Evolutionary conservation across 352 stramenopile species (phyloP), one percentile per base, ranked within the genome.

Genomic region (Globisporangium acanthophoron): DNA sequence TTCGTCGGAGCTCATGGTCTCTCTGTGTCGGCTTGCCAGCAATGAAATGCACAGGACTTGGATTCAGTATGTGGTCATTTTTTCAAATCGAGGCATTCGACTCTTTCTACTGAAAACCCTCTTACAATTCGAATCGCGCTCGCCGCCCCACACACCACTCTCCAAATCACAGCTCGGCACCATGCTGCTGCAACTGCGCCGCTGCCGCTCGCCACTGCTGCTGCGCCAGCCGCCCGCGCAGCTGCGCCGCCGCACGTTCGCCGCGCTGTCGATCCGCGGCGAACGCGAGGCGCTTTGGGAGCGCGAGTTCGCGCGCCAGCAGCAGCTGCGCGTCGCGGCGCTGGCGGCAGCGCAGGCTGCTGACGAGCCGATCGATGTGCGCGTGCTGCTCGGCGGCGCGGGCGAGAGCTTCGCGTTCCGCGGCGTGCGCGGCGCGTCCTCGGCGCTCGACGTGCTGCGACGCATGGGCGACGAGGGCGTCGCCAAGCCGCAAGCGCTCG

Each of bases 401-500:
- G 27, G 61, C 12, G 41, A 56, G 21, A 53, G 43, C 20, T 76
- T 83, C 54, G 53, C 56, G n/a, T 88, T 91, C 50, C 58, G 63
- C 5, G 81, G 70, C 31, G 49, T 77, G 3, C 64, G 66, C 8
- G 76, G 76, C 13, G 70, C 67, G 11, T 75, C 71, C 3, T 87
- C 79, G 27, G 52, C 75, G 21, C 73, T 92, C 24, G 81, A 92
- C 35, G 67, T 90, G 18, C 69, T 91, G 13, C 80, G 74, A 43
- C 46, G 80, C 43, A 78, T 91, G 75, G 58, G 79, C 16, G 70
- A 76, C 50, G 58, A 67, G 9, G 73, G 71, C 1, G 33, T 88
- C 37, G 73, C 77, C 16, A 88, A 88, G 61, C 66, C 86, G 46
- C 74, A 86, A 58, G 77, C 76, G 29, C 65, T 92, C 31, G 81